Evolutionary conservation across 2,329 filamentous ascomycete genomes (phyloP).

Genomic region (Biscogniauxia marginata): DNA sequence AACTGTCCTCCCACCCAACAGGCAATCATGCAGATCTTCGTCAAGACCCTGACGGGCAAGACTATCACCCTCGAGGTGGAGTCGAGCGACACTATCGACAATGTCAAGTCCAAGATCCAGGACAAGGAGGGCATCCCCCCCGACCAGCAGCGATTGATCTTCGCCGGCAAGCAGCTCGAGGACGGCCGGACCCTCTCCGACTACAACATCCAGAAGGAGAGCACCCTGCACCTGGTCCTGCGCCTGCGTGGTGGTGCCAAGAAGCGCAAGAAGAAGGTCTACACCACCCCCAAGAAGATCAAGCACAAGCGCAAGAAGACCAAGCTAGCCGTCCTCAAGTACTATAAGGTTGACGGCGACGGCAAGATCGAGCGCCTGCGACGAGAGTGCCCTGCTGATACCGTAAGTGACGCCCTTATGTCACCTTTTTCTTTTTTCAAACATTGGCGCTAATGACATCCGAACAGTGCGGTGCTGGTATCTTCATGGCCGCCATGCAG

Average conservation of each 20-base stretch:
- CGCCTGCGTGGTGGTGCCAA: conserved; percentile 98
- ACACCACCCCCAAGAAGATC: conserved; percentile 99
- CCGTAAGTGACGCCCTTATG: conserved; percentile 64
- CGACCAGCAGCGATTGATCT: conserved; percentile 99
- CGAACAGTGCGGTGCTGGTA: conserved; percentile 90
- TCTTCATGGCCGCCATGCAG: conserved; percentile 99
- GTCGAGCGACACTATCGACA: conserved; percentile 99
- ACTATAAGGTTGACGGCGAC: conserved; percentile 99
- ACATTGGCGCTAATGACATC: conserved; percentile 34
- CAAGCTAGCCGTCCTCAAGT: conserved; percentile 99
- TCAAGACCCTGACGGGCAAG: conserved; percentile 95
- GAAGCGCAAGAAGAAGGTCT: conserved; percentile 99
- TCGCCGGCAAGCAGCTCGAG: conserved; percentile 99
- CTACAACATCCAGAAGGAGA: conserved; percentile 99
- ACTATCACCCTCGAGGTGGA: conserved; percentile 99
- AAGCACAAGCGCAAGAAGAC: conserved; percentile 99
- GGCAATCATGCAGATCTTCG: conserved; percentile 76
- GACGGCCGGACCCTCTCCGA: conserved; percentile 98
- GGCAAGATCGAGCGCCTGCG: conserved; percentile 99
- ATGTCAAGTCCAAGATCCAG: conserved; percentile 98
- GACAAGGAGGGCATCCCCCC: conserved; percentile 99
- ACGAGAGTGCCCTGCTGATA: conserved; percentile 92
- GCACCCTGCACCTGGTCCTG: conserved; percentile 95
- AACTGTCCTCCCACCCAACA: conserved; percentile 40
- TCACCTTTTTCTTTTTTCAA: not conserved